Percentiles rank a stretch among this genome's conserved stretches.
Evolutionary conservation across 768 basidiomycete genomes (phyloP).

Genomic region (Hypsizygus marmoreus): DNA sequence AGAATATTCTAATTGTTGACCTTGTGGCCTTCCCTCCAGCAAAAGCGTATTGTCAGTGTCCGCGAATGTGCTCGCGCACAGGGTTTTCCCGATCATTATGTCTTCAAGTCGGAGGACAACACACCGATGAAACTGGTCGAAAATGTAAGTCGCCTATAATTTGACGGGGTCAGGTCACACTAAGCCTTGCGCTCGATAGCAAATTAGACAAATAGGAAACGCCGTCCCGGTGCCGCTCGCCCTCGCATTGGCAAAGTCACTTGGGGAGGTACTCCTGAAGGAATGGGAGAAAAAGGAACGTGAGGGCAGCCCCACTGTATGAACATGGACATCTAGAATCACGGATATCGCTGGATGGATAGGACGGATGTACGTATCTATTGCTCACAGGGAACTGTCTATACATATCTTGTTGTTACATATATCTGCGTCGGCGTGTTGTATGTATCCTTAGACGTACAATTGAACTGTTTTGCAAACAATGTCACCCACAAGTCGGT

Average conservation of each 20-base stretch:
- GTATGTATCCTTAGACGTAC: no score
- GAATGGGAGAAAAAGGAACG: constrained; percentile 46
- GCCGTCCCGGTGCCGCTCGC: constrained; percentile 76
- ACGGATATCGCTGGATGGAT: not conserved
- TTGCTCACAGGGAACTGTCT: no score
- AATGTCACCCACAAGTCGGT: no score
- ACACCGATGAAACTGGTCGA: constrained; percentile 34
- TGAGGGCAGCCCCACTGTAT: constrained; percentile 47
- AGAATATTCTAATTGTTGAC: not conserved
- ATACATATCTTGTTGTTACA: not conserved
- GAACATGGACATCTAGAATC: not conserved
- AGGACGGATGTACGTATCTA: not conserved
- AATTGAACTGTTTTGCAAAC: no score
- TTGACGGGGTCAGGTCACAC: constrained; percentile 1
- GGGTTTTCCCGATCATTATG: constrained; percentile 74
- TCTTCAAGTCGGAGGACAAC: constrained; percentile 54
- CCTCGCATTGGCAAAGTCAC: constrained; percentile 55
- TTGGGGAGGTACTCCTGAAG: constrained; percentile 45
- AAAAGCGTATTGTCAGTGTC: constrained; percentile 70
- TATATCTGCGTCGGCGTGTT: no score
- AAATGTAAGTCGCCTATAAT: constrained; percentile 49
- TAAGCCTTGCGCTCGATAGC: constrained; percentile 38
- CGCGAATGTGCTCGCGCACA: constrained; percentile 74
- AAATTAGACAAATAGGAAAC: constrained; percentile 78
- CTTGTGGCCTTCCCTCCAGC: constrained; percentile 36